phyloP scores from a whole-genome alignment of 176 grass and related monocot species.

The Secale cereale region DNA sequence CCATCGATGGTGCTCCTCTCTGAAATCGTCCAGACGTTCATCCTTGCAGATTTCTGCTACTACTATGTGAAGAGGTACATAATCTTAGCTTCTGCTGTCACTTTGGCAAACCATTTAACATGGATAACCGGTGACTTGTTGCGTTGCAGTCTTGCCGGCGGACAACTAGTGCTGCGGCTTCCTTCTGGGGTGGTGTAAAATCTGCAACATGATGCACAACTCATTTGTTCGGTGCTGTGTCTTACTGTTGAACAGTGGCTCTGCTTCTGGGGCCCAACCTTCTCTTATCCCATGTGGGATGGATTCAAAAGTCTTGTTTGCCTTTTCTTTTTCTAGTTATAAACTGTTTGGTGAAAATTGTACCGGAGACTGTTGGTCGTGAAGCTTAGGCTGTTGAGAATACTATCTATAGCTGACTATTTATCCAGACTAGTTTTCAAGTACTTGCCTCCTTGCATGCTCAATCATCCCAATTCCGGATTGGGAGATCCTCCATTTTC shows the following conservation, averaged over 20 bases:
- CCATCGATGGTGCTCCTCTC: conserved; percentile 91
- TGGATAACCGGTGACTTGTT: not conserved
- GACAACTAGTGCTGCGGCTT: conserved; percentile 87
- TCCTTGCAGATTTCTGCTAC: conserved; percentile 99
- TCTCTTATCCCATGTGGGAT: conserved; percentile 14
- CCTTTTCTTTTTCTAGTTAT: not conserved
- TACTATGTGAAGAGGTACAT: conserved; percentile 93
- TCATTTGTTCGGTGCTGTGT: not conserved
- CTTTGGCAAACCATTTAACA: not conserved
- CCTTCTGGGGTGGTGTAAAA: conserved; percentile 85
- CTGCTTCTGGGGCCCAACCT: conserved; percentile 10
- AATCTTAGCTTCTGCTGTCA: not conserved
- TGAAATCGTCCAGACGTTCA: conserved; percentile 95
- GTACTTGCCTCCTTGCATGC: not conserved
- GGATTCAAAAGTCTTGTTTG: conserved; percentile 20
- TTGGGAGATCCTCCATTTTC: not conserved
- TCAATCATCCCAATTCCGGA: not conserved
- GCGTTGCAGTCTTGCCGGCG: conserved; percentile 61
- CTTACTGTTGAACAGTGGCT: not conserved
- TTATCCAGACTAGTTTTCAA: conserved; percentile 25
- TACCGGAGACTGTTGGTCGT: conserved; percentile 8
- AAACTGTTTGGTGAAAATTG: conserved; percentile 27
- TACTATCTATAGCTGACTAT: conserved; percentile 10
- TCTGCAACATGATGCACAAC: conserved; percentile 11
- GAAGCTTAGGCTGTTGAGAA: conserved; percentile 13